These are phyloP conservation scores for Mycosarcoma maydis DNA, from an alignment of 1,284 basidiomycete species.

Conservation along the genomic window DNA sequence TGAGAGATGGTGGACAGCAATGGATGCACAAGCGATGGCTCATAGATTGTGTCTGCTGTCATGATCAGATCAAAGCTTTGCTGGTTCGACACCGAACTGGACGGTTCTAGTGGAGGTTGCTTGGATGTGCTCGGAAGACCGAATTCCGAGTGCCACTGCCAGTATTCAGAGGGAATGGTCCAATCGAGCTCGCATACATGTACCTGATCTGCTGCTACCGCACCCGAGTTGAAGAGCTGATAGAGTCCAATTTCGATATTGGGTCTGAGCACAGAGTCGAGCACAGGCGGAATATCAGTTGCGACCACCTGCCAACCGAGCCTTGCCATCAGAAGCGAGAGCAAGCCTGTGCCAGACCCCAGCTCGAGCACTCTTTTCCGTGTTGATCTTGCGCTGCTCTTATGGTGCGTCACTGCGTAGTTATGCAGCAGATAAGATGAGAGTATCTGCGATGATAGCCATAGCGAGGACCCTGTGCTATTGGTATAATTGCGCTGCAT, in stretches of 20 bases:
- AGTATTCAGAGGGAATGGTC: conserved; percentile 17
- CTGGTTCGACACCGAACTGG: background rate
- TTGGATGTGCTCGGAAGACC: conserved; percentile 2
- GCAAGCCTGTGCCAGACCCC: conserved; percentile 50
- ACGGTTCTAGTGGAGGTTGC: background rate
- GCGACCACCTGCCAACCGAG: conserved; percentile 81
- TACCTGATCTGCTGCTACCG: conserved; percentile 64
- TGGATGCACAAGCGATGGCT: conserved; percentile 74
- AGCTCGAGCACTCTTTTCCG: conserved; percentile 30
- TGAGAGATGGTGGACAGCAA: conserved; percentile 77
- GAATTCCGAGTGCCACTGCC: conserved; percentile 14
- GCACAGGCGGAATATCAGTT: conserved; percentile 79
- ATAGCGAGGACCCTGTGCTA: conserved; percentile 49
- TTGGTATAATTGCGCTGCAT: conserved; percentile 41
- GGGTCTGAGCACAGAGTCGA: conserved; percentile 74
- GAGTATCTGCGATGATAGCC: conserved; percentile 50
- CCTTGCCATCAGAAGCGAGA: conserved; percentile 74
- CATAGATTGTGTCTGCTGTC: conserved; percentile 86
- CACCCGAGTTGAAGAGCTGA: conserved; percentile 5
- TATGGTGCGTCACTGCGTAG: background rate
- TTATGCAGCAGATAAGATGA: conserved; percentile 37
- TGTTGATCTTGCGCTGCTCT: background rate
- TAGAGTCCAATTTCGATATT: conserved; percentile 74
- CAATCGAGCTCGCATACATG: conserved; percentile 75
- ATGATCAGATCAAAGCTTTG: conserved; percentile 76